A percentile compares a stretch with the other conserved stretches of the same genome.
Conservation (phyloP, 2,329 filamentous ascomycete species). For the Fusarium papillatum region DNA sequence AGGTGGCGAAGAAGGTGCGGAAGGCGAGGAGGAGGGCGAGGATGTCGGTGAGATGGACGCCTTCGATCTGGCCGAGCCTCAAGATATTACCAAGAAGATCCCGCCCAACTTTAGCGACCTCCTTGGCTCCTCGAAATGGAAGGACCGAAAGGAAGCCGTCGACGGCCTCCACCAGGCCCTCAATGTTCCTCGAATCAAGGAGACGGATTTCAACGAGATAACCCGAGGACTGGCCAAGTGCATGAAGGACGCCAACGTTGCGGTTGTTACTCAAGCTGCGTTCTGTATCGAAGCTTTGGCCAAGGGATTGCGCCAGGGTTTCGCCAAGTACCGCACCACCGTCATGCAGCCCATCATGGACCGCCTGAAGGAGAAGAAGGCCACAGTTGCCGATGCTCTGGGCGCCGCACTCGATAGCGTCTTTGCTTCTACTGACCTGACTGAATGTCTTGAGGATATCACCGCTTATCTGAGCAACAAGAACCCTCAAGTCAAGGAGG, state of each 20-base stretch:
- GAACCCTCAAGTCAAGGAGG: slow-evolving; percentile 97
- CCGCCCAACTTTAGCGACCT: slow-evolving; percentile 87
- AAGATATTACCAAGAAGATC: slow-evolving; percentile 87
- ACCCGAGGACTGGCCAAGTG: slow-evolving; percentile 88
- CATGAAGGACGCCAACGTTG: slow-evolving; percentile 99
- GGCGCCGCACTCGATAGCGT: slow-evolving; percentile 84
- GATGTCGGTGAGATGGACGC: slow-evolving; percentile 78
- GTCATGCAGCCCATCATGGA: slow-evolving; percentile 95
- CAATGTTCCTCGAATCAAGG: slow-evolving; percentile 92
- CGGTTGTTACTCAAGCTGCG: slow-evolving; percentile 92
- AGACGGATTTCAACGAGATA: slow-evolving; percentile 89
- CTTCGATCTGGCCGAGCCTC: slow-evolving; percentile 86
- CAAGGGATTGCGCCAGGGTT: slow-evolving; percentile 84
- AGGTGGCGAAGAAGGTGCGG: slow-evolving; percentile 71
- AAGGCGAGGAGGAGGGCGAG: slow-evolving; percentile 64
- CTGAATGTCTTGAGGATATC: slow-evolving; percentile 94
- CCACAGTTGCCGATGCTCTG: slow-evolving; percentile 87
- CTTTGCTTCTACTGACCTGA: slow-evolving; percentile 75
- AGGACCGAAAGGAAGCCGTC: slow-evolving; percentile 94
- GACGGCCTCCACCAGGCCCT: slow-evolving; percentile 83
- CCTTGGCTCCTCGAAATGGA: slow-evolving; percentile 95
- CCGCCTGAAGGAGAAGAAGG: slow-evolving; percentile 97
- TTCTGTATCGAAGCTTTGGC: slow-evolving; percentile 93
- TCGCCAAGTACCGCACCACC: slow-evolving; percentile 82
- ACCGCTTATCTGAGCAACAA: slow-evolving; percentile 89